Evolutionary conservation across 2,329 filamentous ascomycete species (phyloP), one percentile per base, ranked within the genome.

Genomic region (Alternaria burnsii): DNA sequence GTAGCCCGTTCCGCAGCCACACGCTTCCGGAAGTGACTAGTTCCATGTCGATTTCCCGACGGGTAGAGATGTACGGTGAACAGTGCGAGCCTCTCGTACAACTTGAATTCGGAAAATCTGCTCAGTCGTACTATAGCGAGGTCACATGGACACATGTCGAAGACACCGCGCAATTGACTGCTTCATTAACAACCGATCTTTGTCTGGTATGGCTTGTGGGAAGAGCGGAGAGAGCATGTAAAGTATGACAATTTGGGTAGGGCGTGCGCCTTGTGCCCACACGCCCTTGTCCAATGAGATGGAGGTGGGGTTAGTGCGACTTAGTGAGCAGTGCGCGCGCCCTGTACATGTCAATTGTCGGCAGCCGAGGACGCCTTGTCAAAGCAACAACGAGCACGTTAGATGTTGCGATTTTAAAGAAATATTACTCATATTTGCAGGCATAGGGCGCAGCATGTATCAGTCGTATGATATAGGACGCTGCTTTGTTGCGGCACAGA

Each of bases 291-390:
- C 12, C n/a, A 30, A 14, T 38, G 32, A 26, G 30, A 26, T 24
- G 14, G 20, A 56, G 44, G 52, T 59, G 52, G 57, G 28, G 36
- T 6, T 51, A 42, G 54, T 36, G 26, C 12, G 32, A 42, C 18
- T 41, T 41, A 24, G 44, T 46, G 28, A 43, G 30, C 44, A 55
- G 22, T 38, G 30, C 24, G 30, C 42, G 56, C 57, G 57, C 57
- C 57, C 57, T 59, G 30, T 51, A 30, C 52, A 59, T 59, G 57
- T 59, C 57, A 56, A 56, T 44, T 16, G 20, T 44, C 18, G 38
- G 38, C 18, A 22, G 18, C 16, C 14, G 20, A 50, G 36, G 30
- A 34, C 46, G 46, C 46, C 34, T 12, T 36, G 32, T 38, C 30
- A 16, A 50, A 36, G 46, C 22, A 44, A 24, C 14, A 14, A n/a